A percentile compares a stretch with the other conserved stretches of the same genome.
Conservation (phyloP, 257 asterid genomes). For the Paulownia fortunei region DNA sequence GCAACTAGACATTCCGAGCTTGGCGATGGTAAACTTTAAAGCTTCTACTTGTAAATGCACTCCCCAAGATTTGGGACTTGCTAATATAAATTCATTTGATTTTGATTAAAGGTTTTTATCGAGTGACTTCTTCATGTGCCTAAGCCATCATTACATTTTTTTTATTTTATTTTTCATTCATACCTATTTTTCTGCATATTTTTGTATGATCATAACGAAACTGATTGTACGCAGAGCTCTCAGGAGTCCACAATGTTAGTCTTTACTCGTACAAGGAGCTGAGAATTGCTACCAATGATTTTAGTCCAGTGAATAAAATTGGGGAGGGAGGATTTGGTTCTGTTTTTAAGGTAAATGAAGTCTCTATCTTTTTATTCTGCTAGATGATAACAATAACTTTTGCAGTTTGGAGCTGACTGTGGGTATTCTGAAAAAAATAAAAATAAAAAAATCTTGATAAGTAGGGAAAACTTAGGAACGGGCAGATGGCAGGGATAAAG, state of each 20-base stretch:
- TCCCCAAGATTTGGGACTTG: not conserved
- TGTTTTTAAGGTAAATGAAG: slow-evolving; percentile 62
- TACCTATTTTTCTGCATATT: too few species aligned
- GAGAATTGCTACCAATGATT: slow-evolving; percentile 60
- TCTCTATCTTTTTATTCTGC: not conserved
- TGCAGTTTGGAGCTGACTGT: slow-evolving; percentile 16
- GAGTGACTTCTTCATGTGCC: not conserved
- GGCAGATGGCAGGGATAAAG: slow-evolving; percentile 73
- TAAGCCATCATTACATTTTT: not conserved
- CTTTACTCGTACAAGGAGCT: slow-evolving; percentile 65
- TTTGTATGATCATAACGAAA: slow-evolving; percentile 29
- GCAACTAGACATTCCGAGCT: slow-evolving; percentile 31
- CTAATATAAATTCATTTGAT: not conserved
- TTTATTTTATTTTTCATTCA: not conserved
- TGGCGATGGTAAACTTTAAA: slow-evolving; percentile 47
- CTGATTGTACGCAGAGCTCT: slow-evolving; percentile 51
- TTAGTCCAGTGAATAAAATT: slow-evolving; percentile 60
- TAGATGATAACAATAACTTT: not conserved
- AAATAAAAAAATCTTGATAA: not conserved
- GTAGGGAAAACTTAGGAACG: slow-evolving; percentile 70
- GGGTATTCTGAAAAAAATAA: not conserved
- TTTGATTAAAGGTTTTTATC: not conserved
- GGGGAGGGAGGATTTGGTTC: slow-evolving; percentile 87
- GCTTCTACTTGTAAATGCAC: not conserved
- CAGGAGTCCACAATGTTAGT: slow-evolving; percentile 47